A percentile compares a stretch with the other conserved stretches of the same genome.
Conservation (phyloP, 176 grass and related monocot genomes). For the Aegilops bicornis region DNA sequence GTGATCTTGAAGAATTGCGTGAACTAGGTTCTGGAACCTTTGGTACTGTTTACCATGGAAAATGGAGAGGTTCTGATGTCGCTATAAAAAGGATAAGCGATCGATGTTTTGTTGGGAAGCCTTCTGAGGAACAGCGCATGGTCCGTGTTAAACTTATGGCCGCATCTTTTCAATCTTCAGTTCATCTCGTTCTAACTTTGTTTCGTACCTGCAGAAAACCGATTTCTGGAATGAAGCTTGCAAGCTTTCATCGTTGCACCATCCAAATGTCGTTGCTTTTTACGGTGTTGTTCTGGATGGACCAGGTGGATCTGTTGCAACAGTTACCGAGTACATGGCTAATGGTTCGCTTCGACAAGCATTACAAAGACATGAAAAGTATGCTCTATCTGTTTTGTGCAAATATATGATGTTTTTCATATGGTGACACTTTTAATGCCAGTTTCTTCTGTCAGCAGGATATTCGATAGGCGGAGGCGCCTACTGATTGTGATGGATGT, state of each 20-base stretch:
- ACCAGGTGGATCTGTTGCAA: constrained; percentile 87
- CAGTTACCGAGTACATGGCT: constrained; percentile 97
- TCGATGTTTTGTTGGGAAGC: constrained; percentile 88
- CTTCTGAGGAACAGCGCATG: constrained; percentile 84
- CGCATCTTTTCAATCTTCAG: neutral
- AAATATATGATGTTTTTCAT: constrained; percentile 24
- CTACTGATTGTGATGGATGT: constrained; percentile 97
- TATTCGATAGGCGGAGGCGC: constrained; percentile 68
- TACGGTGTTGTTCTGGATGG: constrained; percentile 94
- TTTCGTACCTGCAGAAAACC: constrained; percentile 47
- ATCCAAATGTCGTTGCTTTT: constrained; percentile 98
- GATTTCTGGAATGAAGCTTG: constrained; percentile 97
- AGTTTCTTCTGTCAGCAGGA: constrained; percentile 64
- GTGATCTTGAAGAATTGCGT: constrained; percentile 90
- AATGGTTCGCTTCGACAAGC: constrained; percentile 96
- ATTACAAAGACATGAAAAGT: constrained; percentile 95
- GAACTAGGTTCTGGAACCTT: constrained; percentile 96
- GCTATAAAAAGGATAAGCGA: constrained; percentile 98
- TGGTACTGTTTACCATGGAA: constrained; percentile 97
- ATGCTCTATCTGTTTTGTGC: constrained; percentile 22
- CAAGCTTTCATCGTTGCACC: constrained; percentile 91
- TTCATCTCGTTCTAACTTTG: constrained; percentile 10
- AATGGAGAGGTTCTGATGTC: constrained; percentile 96
- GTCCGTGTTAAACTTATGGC: constrained; percentile 32
- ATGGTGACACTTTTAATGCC: constrained; percentile 11